These are phyloP conservation scores for Lyophyllum shimeji DNA, from an alignment of 768 basidiomycete species.

Conservation along the genomic window DNA sequence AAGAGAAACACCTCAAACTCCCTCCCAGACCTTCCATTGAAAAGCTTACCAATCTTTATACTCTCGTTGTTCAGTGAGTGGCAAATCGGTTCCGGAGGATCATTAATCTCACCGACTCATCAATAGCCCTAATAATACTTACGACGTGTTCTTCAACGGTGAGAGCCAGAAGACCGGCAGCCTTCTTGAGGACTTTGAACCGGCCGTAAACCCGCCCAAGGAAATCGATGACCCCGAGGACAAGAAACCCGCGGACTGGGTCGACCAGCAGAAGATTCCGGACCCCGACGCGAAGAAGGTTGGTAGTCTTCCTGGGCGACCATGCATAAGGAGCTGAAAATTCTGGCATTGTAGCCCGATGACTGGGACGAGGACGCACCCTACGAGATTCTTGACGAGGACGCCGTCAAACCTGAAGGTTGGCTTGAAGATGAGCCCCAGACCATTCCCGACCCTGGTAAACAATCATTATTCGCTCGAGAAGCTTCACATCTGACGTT, in stretches of 20 bases:
- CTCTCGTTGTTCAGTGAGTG: slow-evolving; percentile 85
- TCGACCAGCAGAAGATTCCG: slow-evolving; percentile 82
- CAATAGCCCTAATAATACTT: slow-evolving; percentile 88
- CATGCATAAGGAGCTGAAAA: slow-evolving; percentile 1
- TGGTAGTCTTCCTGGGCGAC: slow-evolving; percentile 12
- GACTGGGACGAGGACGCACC: slow-evolving; percentile 99
- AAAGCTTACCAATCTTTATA: slow-evolving; percentile 93
- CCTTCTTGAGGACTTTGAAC: slow-evolving; percentile 92
- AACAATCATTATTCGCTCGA: slow-evolving; percentile 13
- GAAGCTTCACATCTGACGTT: neutral
- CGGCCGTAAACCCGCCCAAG: slow-evolving; percentile 86
- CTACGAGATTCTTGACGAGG: slow-evolving; percentile 84
- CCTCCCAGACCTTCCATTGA: slow-evolving; percentile 85
- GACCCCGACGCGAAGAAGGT: slow-evolving; percentile 87
- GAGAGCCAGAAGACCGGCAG: slow-evolving; percentile 75
- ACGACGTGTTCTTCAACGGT: slow-evolving; percentile 88
- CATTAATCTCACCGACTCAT: neutral
- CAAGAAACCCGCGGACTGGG: slow-evolving; percentile 90
- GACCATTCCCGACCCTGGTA: slow-evolving; percentile 84
- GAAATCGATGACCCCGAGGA: slow-evolving; percentile 95
- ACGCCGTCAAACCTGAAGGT: slow-evolving; percentile 88
- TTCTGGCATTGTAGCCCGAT: slow-evolving; percentile 53
- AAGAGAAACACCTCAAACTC: slow-evolving; percentile 92
- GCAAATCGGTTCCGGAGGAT: neutral
- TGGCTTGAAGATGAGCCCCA: slow-evolving; percentile 92